A percentile compares a stretch with the other conserved stretches of the same genome.
These are phyloP conservation scores for Fraxinus velutina DNA, from an alignment of 305 asterid species.

Conservation along the genomic window DNA sequence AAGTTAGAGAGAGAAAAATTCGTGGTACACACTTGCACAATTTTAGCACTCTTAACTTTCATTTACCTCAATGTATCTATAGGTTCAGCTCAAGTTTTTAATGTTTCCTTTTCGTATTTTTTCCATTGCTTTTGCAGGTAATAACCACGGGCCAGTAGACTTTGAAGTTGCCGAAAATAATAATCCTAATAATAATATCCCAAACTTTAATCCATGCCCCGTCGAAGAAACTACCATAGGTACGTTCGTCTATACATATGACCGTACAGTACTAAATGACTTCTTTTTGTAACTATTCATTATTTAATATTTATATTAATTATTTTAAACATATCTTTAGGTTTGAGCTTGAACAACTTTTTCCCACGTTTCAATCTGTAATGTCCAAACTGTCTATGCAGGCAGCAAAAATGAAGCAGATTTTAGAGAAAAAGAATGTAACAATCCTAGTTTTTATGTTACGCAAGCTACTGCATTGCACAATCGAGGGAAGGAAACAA, in stretches of 20 bases:
- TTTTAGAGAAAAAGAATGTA: constrained; percentile 16
- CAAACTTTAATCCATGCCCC: background rate
- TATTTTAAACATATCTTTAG: background rate
- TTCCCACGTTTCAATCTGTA: constrained; percentile 8
- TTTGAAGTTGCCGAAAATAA: constrained; percentile 13
- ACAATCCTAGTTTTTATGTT: constrained; percentile 3
- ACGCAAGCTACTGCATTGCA: constrained; percentile 25
- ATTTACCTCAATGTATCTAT: background rate
- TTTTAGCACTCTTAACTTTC: background rate
- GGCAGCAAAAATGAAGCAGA: constrained; percentile 29
- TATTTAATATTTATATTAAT: background rate
- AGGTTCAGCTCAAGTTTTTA: background rate
- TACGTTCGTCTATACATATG: constrained; percentile 10
- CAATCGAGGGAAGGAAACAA: constrained; percentile 14
- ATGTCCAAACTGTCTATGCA: constrained; percentile 24
- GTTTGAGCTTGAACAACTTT: background rate
- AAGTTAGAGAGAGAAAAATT: constrained; percentile 10
- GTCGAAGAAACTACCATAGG: constrained; percentile 18
- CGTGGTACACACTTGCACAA: background rate
- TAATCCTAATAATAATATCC: constrained; percentile 17
- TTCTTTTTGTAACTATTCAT: background rate
- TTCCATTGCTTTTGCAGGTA: constrained; percentile 22
- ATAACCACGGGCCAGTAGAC: constrained; percentile 12
- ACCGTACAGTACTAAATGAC: background rate
- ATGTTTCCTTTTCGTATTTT: constrained; percentile 8